phyloP scores from a whole-genome alignment of 768 basidiomycete species.

The Mycena galopus region DNA sequence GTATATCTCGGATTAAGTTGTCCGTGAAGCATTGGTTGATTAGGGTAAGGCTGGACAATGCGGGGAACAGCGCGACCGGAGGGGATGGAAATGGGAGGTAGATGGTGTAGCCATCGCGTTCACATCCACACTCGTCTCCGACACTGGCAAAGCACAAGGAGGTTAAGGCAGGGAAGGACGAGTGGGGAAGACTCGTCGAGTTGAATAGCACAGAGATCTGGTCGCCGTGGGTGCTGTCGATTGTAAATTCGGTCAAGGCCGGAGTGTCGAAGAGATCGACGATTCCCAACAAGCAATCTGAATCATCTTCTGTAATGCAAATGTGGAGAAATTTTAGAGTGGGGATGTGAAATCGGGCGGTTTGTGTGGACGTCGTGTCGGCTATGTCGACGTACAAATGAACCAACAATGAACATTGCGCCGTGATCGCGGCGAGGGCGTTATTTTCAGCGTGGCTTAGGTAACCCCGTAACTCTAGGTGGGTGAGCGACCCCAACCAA shows the following conservation, averaged over 20 bases:
- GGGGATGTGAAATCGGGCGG: too few relatives aligned
- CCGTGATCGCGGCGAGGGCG: too few relatives aligned
- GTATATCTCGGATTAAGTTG: not conserved
- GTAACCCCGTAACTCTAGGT: not conserved
- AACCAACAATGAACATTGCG: too few relatives aligned
- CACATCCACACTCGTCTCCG: not conserved
- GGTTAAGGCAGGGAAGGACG: slow-evolving; percentile 4
- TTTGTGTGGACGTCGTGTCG: too few relatives aligned
- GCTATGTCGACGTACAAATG: too few relatives aligned
- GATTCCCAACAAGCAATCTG: too few relatives aligned
- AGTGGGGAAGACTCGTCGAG: not conserved
- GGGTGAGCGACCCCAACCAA: not conserved
- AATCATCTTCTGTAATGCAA: too few relatives aligned
- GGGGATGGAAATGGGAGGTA: not conserved
- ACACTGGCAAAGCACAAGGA: slow-evolving; percentile 1
- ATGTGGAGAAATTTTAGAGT: too few relatives aligned
- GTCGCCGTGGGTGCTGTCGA: not conserved
- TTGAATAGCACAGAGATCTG: slow-evolving; percentile 7
- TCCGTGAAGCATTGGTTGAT: slow-evolving; percentile 3
- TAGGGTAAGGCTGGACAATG: slow-evolving; percentile 3
- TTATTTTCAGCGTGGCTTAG: too few relatives aligned
- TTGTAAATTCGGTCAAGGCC: too few relatives aligned
- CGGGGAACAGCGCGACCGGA: not conserved
- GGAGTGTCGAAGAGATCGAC: too few relatives aligned
- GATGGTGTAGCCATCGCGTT: too few relatives aligned